Conservation (phyloP, 139 green algal species). For the Nannochloris sp. region DNA sequence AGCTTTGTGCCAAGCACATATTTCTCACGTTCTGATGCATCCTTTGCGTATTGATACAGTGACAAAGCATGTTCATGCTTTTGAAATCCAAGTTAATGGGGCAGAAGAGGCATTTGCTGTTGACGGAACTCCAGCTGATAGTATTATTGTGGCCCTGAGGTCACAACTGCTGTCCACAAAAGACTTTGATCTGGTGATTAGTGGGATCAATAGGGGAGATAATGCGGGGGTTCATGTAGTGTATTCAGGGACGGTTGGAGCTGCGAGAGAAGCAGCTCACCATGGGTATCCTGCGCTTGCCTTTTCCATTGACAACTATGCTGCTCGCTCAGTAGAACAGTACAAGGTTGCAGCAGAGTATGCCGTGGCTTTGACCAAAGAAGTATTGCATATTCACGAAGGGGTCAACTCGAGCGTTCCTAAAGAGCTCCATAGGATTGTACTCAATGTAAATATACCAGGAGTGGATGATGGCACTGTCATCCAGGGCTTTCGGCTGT, state of each 20-base stretch:
- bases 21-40: not conserved
- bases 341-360: constrained; percentile 35
- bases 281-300: constrained; percentile 53
- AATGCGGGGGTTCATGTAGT: constrained; percentile 72
- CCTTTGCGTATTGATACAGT: constrained; percentile 12
- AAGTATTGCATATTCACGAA: constrained; percentile 26
- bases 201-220: constrained; percentile 73
- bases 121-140: constrained; percentile 42
- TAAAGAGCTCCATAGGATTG: constrained; percentile 10
- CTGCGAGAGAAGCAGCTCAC: constrained; percentile 59
- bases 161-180: constrained; percentile 22
- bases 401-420: not conserved
- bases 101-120: constrained; percentile 12
- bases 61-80: constrained; percentile 24
- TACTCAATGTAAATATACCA: constrained; percentile 55
- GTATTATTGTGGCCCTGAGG: constrained; percentile 46
- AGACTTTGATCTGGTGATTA: constrained; percentile 40
- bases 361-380: constrained; percentile 34
- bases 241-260: constrained; percentile 64
- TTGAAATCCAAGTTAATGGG: constrained; percentile 22
- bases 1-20: not conserved
- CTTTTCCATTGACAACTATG: constrained; percentile 57
- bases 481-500: constrained; percentile 5
- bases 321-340: constrained; percentile 36
- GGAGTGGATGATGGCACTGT: not conserved